phyloP scores from a whole-genome alignment of 768 basidiomycete species.

The Russula ochroleuca region DNA sequence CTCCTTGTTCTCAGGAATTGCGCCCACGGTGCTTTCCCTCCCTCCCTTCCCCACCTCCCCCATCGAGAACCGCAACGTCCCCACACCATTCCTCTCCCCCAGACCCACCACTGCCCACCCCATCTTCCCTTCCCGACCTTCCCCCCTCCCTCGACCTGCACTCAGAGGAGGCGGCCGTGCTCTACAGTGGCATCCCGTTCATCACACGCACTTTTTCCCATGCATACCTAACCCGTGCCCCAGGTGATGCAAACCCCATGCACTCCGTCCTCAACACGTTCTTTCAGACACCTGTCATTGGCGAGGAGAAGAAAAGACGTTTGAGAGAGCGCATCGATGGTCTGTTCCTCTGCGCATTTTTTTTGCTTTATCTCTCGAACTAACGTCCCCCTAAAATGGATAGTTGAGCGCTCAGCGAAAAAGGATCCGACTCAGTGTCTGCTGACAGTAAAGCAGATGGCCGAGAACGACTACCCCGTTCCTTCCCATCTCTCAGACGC shows the following conservation, averaged over 20 bases:
- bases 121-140: constrained; percentile 6
- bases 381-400: neutral
- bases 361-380: neutral
- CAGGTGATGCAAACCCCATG: constrained; percentile 82
- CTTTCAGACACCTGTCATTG: constrained; percentile 74
- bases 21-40: constrained; percentile 65
- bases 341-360: constrained; percentile 28
- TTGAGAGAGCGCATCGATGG: constrained; percentile 42
- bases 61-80: constrained; percentile 52
- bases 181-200: constrained; percentile 49
- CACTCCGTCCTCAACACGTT: constrained; percentile 81
- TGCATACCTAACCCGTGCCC: constrained; percentile 88
- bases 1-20: constrained; percentile 83
- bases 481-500: constrained; percentile 78
- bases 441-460: constrained; percentile 79
- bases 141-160: constrained; percentile 27
- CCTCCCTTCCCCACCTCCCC: constrained; percentile 68
- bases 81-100: constrained; percentile 42
- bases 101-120: constrained; percentile 29
- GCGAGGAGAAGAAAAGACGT: constrained; percentile 73
- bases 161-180: constrained; percentile 26
- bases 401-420: constrained; percentile 58
- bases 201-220: constrained; percentile 82
- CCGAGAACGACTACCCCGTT: constrained; percentile 89
- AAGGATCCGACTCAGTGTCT: constrained; percentile 67